phyloP scores from a whole-genome alignment of 192 early-diverging fungal genomes.

The Rhizophlyctis rosea region DNA sequence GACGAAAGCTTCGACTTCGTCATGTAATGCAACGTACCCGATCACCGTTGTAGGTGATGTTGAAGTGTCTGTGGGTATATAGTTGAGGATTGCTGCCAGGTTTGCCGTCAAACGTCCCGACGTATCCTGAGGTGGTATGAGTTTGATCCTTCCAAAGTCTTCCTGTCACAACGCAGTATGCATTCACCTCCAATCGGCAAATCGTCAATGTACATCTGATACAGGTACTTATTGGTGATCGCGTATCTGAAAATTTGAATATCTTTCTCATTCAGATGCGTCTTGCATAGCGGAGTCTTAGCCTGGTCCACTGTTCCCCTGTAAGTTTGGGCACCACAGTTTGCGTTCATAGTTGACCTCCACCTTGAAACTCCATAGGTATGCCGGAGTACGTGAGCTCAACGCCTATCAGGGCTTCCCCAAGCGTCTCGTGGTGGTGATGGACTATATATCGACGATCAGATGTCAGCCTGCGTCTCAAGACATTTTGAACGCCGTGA shows the following conservation, averaged over 20 bases:
- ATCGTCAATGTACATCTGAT: slow-evolving; percentile 57
- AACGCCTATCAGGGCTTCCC: slow-evolving; percentile 75
- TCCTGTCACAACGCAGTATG: not conserved
- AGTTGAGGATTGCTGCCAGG: slow-evolving; percentile 33
- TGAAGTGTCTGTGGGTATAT: slow-evolving; percentile 62
- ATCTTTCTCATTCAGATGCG: slow-evolving; percentile 37
- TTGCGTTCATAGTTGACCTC: slow-evolving; percentile 1
- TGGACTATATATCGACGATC: too few relatives aligned
- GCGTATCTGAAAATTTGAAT: slow-evolving; percentile 63
- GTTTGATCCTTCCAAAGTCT: not conserved
- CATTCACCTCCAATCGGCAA: slow-evolving; percentile 49
- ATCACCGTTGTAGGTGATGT: slow-evolving; percentile 60
- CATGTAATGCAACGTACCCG: slow-evolving; percentile 25
- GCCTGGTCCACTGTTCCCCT: slow-evolving; percentile 10
- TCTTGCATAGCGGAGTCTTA: slow-evolving; percentile 49
- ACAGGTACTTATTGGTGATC: slow-evolving; percentile 62
- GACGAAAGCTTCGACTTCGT: not conserved
- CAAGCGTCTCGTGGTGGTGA: slow-evolving; percentile 77
- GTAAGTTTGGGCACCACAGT: not conserved
- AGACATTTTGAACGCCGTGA: too few relatives aligned
- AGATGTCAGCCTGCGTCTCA: too few relatives aligned
- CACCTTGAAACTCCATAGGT: slow-evolving; percentile 62
- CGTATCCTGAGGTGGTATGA: slow-evolving; percentile 19
- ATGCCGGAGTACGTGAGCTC: slow-evolving; percentile 71
- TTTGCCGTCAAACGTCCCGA: slow-evolving; percentile 39